Evolutionary conservation across 176 grass and related monocot genomes (phyloP).

Genomic region (Eleusine indica): DNA sequence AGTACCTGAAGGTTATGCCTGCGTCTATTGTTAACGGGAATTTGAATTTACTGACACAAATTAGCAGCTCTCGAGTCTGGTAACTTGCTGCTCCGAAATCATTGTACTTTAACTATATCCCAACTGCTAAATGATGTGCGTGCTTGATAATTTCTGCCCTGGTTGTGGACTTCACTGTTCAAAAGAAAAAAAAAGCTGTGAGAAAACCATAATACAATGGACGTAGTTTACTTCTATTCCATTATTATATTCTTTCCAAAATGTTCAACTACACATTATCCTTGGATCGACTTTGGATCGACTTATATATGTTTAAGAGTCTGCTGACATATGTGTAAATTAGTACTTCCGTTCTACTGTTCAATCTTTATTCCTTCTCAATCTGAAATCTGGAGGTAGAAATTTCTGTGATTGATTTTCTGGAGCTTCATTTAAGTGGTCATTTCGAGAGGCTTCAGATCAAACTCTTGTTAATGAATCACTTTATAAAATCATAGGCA

Average conservation of each 20-base stretch:
- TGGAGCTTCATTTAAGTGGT: neutral
- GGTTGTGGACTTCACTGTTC: neutral
- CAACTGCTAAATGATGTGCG: neutral
- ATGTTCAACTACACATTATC: too few species aligned
- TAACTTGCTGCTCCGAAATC: neutral
- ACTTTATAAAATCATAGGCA: too few species aligned
- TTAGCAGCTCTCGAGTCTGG: neutral
- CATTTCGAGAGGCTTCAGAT: neutral
- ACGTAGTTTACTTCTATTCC: too few species aligned
- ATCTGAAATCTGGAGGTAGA: neutral
- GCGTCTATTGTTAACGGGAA: neutral
- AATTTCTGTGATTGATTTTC: neutral
- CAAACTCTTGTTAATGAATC: too few species aligned
- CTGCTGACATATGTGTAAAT: too few species aligned
- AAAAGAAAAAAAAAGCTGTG: too few species aligned
- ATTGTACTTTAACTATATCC: neutral
- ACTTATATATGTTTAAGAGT: too few species aligned
- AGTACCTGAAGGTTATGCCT: too few species aligned
- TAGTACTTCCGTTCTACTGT: too few species aligned
- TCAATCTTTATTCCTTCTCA: neutral
- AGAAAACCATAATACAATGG: too few species aligned
- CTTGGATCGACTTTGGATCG: too few species aligned
- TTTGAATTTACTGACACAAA: constrained; percentile 2
- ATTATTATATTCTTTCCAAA: too few species aligned
- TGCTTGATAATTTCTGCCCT: constrained; percentile 1